phyloP scores from a whole-genome alignment of 768 basidiomycete genomes.

The Mycena galericulata region DNA sequence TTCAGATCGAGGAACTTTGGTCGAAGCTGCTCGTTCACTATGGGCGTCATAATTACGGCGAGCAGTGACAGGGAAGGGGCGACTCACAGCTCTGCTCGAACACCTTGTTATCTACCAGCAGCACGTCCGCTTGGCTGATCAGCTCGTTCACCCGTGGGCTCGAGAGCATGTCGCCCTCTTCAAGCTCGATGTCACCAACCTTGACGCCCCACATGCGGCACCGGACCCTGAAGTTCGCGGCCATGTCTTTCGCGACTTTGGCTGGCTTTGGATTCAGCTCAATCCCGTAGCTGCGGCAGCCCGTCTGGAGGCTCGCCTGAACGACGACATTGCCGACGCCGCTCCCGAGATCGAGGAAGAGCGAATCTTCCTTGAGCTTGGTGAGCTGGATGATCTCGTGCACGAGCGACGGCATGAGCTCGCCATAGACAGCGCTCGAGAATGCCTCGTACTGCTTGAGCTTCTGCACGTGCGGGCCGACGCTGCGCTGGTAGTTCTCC shows the following conservation, averaged over 20 bases:
- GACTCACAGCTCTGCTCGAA: slow-evolving; percentile 79
- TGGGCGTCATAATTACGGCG: slow-evolving; percentile 20
- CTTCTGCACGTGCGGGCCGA: slow-evolving; percentile 88
- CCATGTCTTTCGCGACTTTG: slow-evolving; percentile 80
- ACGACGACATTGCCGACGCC: slow-evolving; percentile 89
- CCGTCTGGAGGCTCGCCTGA: slow-evolving; percentile 85
- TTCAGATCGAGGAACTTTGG: slow-evolving; percentile 95
- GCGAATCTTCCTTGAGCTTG: slow-evolving; percentile 66
- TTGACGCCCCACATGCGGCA: slow-evolving; percentile 93
- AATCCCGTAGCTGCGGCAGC: slow-evolving; percentile 82
- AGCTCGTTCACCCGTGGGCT: slow-evolving; percentile 75
- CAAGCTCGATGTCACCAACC: slow-evolving; percentile 80
- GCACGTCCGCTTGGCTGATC: slow-evolving; percentile 87
- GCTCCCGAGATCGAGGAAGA: slow-evolving; percentile 87
- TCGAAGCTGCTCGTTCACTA: slow-evolving; percentile 91
- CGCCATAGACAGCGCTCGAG: slow-evolving; percentile 90
- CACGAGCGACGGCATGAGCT: slow-evolving; percentile 86
- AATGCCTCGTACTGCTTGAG: slow-evolving; percentile 87
- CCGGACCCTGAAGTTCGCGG: slow-evolving; percentile 78
- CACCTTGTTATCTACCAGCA: slow-evolving; percentile 91
- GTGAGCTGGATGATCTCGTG: slow-evolving; percentile 75
- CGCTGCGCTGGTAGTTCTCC: slow-evolving; percentile 93
- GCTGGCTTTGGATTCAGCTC: slow-evolving; percentile 86
- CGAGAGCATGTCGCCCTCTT: slow-evolving; percentile 88
- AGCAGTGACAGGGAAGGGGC: not conserved